phyloP scores from a whole-genome alignment of 345 rosid genomes.

The Melaleuca quinquenervia region DNA sequence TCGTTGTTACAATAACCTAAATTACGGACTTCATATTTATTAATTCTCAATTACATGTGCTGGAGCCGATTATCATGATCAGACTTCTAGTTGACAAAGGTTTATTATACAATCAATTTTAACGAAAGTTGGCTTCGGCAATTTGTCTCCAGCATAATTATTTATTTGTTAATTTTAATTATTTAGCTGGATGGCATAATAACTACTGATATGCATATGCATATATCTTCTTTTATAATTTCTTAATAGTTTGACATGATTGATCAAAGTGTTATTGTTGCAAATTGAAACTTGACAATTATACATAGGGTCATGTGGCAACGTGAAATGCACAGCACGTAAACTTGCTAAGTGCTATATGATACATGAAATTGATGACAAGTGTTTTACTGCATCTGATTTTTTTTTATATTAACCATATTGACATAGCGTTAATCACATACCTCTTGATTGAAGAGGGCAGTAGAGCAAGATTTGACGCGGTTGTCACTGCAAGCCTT shows the following conservation, averaged over 20 bases:
- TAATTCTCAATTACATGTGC: no score
- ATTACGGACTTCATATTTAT: no score
- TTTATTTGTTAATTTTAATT: not conserved
- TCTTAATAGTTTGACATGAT: not conserved
- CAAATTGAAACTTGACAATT: no score
- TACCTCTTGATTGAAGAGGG: not conserved
- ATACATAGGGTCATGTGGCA: not conserved
- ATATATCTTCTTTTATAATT: not conserved
- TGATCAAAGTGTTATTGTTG: not conserved
- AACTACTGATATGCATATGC: not conserved
- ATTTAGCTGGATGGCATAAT: no score
- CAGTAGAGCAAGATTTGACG: rapidly evolving
- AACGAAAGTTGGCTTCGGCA: not conserved
- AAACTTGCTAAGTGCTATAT: not conserved
- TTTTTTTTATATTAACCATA: not conserved
- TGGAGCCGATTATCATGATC: no score
- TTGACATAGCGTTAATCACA: rapidly evolving
- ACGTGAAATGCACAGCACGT: not conserved
- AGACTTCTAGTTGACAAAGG: not conserved
- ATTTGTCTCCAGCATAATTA: not conserved
- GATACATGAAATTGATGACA: not conserved
- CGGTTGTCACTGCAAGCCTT: rapidly evolving
- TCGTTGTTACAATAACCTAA: no score
- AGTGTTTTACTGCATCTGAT: not conserved
- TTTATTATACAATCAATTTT: no score